Conservation (phyloP, 441 rosid genomes). For the Biscutella laevigata region DNA sequence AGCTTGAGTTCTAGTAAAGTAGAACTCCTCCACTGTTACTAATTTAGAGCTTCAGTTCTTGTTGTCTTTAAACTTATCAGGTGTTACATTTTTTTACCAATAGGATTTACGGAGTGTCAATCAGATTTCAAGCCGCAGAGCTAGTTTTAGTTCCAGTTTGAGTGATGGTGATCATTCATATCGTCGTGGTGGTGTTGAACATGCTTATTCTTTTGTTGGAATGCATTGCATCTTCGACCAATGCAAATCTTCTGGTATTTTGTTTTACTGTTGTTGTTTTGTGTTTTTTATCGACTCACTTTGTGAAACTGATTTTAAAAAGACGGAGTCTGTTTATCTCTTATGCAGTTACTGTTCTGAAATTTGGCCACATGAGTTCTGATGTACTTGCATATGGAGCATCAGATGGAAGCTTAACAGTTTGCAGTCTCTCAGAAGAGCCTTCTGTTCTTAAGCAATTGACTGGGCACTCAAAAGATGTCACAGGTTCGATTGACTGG, state of each 20-base stretch:
- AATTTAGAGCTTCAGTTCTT: not conserved
- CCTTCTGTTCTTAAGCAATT: slow-evolving; percentile 61
- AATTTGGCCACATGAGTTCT: slow-evolving; percentile 95
- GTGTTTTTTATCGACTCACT: not conserved
- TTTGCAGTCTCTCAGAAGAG: slow-evolving; percentile 69
- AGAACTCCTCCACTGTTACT: not conserved
- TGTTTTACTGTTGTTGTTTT: not conserved
- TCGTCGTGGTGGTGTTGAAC: slow-evolving; percentile 46
- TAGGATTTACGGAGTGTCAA: slow-evolving; percentile 55
- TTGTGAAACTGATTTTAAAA: not conserved
- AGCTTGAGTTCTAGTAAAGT: slow-evolving; percentile 71
- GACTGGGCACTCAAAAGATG: slow-evolving; percentile 84
- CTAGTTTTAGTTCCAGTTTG: slow-evolving; percentile 68
- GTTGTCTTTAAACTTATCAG: not conserved
- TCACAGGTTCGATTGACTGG: slow-evolving; percentile 96
- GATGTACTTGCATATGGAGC: slow-evolving; percentile 89
- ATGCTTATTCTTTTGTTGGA: slow-evolving; percentile 90
- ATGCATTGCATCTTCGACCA: slow-evolving; percentile 96
- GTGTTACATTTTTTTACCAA: not conserved
- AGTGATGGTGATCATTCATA: slow-evolving; percentile 65
- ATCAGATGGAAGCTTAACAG: slow-evolving; percentile 83
- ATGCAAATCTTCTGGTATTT: slow-evolving; percentile 84
- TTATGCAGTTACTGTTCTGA: slow-evolving; percentile 73
- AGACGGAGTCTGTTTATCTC: slow-evolving; percentile 13
- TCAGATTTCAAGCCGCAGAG: slow-evolving; percentile 55